phyloP scores from a whole-genome alignment of 352 stramenopile species.

The Phytophthora citrophthora region DNA sequence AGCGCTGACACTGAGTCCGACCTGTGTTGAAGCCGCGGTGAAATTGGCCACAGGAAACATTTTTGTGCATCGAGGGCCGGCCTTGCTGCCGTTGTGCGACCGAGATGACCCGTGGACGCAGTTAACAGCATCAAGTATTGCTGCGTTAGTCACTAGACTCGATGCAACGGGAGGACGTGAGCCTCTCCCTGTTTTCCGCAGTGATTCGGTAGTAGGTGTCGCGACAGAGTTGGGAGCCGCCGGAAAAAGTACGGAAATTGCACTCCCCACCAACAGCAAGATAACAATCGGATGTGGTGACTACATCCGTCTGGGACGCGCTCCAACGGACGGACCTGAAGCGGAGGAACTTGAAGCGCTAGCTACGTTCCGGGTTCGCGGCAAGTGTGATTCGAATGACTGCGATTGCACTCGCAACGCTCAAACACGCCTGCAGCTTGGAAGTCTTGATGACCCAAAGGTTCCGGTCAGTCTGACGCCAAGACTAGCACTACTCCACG shows the following conservation, averaged over 20 bases:
- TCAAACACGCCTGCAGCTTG: conserved; percentile 47
- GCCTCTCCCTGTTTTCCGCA: conserved; percentile 60
- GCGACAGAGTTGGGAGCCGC: conserved; percentile 45
- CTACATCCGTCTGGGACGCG: conserved; percentile 67
- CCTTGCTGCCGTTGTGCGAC: conserved; percentile 68
- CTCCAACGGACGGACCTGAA: conserved; percentile 16
- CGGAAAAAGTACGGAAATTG: conserved; percentile 42
- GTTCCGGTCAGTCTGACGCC: conserved; percentile 51
- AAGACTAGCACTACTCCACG: conserved; percentile 39
- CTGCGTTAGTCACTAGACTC: conserved; percentile 35
- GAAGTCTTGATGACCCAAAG: conserved; percentile 46
- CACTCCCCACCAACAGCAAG: conserved; percentile 18
- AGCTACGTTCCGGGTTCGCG: conserved; percentile 67
- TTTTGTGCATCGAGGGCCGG: conserved; percentile 69
- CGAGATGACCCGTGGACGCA: conserved; percentile 61
- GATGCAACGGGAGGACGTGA: conserved; percentile 42
- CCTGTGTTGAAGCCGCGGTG: conserved; percentile 18
- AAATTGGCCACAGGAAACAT: conserved; percentile 48
- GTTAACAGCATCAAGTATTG: conserved; percentile 22
- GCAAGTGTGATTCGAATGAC: conserved; percentile 49
- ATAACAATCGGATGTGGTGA: conserved; percentile 69
- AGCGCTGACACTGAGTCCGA: conserved; percentile 34
- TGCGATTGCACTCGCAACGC: conserved; percentile 55
- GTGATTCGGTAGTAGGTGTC: conserved; percentile 54
- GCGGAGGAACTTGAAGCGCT: conserved; percentile 20